Evolutionary conservation across 345 rosid genomes (phyloP), one percentile per base, ranked within the genome.

Genomic region (Populus simonii): DNA sequence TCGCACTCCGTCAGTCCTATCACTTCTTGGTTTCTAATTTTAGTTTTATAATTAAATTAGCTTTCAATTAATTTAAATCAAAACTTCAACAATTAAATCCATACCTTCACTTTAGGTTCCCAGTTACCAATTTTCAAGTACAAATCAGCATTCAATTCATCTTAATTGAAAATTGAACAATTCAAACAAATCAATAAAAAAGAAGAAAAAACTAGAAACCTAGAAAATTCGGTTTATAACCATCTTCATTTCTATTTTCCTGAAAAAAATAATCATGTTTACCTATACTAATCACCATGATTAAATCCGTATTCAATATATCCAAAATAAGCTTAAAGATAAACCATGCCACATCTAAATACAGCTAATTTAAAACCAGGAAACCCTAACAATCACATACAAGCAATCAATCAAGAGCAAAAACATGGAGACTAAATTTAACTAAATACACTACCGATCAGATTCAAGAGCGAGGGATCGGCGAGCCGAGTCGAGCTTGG

Each of bases 401-500:
- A 39, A 41, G 23, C 18, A 62, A 63, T 8, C 43, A 74, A 8
- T n/a, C 47, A 71, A 8, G 33, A 22, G 31, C 62, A 57, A 41
- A 35, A 62, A 57, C 29, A 23, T 33, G 35, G 47, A 38, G 17
- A 39, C 18, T 5, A 7, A 25, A 27, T 61, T 8, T 9, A 10
- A 63, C 11, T n/a, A 59, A 15, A 23, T 4, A 45, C 51, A 45
- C 17, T 84, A 93, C 98, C 96, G 93, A 72, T 95, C 96, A 35
- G 98, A 93, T 45, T 90, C 94, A 35, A 88, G 81, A 75, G 78
- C 80, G 72, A 95, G 92, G 71, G 88, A 86, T 47, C 84, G 89
- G 66, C 89, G 84, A 77, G 94, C 93, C 9, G 81, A 62, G 75
- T 88, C 88, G 61, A 95, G 88, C 81, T 87, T 95, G 73, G 91